Conservation (phyloP, 768 basidiomycete genomes). For the Agrocybe pediades region DNA sequence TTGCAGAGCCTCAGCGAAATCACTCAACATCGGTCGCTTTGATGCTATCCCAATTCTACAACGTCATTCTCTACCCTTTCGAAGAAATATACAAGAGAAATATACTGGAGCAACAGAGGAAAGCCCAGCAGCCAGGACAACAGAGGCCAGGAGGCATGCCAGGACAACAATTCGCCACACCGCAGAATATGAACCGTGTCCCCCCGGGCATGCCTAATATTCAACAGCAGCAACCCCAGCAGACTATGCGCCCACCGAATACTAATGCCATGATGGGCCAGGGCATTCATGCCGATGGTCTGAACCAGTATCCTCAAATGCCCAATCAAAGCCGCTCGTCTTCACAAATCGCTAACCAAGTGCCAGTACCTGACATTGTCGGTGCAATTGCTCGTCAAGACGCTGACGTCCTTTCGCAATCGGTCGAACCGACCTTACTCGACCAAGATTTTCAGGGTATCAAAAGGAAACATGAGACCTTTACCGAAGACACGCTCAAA, state of each 20-base stretch:
- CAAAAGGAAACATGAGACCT: conserved; percentile 74
- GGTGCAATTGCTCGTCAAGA: conserved; percentile 21
- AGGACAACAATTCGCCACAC: conserved; percentile 23
- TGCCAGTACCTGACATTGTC: conserved; percentile 30
- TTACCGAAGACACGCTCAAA: conserved; percentile 68
- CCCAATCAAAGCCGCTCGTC: conserved; percentile 22
- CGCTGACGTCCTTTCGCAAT: conserved; percentile 22
- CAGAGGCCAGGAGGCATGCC: conserved; percentile 36
- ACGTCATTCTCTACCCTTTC: conserved; percentile 64
- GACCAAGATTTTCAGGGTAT: conserved; percentile 66
- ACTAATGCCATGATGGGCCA: conserved; percentile 23
- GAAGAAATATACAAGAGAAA: conserved; percentile 72
- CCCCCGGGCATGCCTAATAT: conserved; percentile 24
- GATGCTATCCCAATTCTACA: conserved; percentile 61
- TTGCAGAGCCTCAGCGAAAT: conserved; percentile 45
- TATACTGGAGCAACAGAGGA: conserved; percentile 59
- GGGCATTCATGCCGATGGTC: conserved; percentile 25
- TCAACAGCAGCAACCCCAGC: too few species aligned
- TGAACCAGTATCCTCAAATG: conserved; percentile 21
- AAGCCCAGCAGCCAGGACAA: conserved; percentile 45
- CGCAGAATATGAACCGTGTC: conserved; percentile 25
- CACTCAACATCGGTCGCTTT: conserved; percentile 51
- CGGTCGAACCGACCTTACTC: conserved; percentile 39
- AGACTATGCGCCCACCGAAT: conserved; percentile 23
- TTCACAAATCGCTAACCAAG: conserved; percentile 32